Conservation (phyloP, 805 yeast species). For the Candida khao-thaluensis region DNA sequence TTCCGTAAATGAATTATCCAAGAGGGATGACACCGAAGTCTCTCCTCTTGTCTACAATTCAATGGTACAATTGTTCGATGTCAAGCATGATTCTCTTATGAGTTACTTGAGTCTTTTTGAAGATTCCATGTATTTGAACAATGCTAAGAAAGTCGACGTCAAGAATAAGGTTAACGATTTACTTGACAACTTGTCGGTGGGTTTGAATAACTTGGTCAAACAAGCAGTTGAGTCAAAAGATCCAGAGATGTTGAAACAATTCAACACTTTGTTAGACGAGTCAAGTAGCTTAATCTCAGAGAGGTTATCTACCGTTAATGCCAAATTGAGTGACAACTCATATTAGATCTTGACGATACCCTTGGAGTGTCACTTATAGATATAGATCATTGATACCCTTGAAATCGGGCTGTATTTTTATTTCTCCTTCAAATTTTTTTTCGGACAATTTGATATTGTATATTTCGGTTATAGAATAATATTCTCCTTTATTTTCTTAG, state of each 20-base stretch:
- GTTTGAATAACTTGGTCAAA: background rate
- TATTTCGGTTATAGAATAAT: slow-evolving; percentile 4
- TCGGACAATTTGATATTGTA: background rate
- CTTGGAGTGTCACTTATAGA: too few species aligned
- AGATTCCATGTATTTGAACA: slow-evolving; percentile 6
- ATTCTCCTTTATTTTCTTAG: background rate
- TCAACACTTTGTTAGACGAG: slow-evolving; percentile 3
- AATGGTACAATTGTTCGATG: background rate
- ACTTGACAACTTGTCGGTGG: slow-evolving; percentile 2
- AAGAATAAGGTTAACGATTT: slow-evolving; percentile 1
- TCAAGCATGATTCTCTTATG: slow-evolving; percentile 2
- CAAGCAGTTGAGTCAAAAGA: background rate
- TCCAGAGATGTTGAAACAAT: background rate
- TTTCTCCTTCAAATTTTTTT: too few species aligned
- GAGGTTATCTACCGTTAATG: background rate
- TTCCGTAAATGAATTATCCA: background rate
- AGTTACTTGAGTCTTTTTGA: slow-evolving; percentile 2
- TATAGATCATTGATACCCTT: too few species aligned
- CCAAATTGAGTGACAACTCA: slow-evolving; percentile 5
- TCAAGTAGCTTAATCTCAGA: background rate
- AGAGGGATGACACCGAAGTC: slow-evolving; percentile 1
- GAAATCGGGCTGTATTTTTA: too few species aligned
- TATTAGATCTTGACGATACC: slow-evolving; percentile 1
- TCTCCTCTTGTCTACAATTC: background rate
- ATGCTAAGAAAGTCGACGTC: slow-evolving; percentile 3